A percentile compares a stretch with the other conserved stretches of the same genome.
phyloP scores from a whole-genome alignment of 768 basidiomycete species.

The Pisolithus orientalis region DNA sequence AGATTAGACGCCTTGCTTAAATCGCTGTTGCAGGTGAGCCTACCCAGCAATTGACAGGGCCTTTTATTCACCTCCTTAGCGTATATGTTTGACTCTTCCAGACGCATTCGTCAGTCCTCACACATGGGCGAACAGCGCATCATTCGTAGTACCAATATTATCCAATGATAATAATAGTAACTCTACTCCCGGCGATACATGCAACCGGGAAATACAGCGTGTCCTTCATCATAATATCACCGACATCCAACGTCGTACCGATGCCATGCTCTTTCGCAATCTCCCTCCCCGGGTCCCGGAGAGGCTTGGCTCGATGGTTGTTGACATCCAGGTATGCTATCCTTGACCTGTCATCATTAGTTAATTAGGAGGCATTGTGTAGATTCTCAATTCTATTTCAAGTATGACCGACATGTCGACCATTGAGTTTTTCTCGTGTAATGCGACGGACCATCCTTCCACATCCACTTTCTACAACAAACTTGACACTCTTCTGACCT shows the following conservation, averaged over 20 bases:
- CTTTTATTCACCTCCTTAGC: conserved; percentile 32
- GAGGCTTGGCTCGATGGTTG: conserved; percentile 54
- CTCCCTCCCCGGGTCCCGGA: conserved; percentile 57
- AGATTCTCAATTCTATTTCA: conserved; percentile 77
- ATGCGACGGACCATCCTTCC: conserved; percentile 28
- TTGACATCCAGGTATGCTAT: conserved; percentile 40
- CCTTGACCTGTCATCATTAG: background rate
- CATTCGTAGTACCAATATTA: conserved; percentile 34
- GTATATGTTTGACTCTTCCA: conserved; percentile 62
- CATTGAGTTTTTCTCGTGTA: conserved; percentile 53
- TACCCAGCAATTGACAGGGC: background rate
- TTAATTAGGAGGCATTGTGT: background rate
- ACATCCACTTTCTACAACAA: conserved; percentile 52
- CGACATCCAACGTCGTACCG: conserved; percentile 74
- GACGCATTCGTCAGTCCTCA: conserved; percentile 72
- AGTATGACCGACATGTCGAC: conserved; percentile 53
- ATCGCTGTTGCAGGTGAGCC: conserved; percentile 54
- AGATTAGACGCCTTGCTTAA: conserved; percentile 49
- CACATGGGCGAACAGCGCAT: conserved; percentile 53
- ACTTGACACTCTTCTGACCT: conserved; percentile 68
- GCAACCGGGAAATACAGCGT: conserved; percentile 39
- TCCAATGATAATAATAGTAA: conserved; percentile 32
- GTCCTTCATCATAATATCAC: conserved; percentile 51
- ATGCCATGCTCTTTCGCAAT: conserved; percentile 70
- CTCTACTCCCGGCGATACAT: conserved; percentile 13